phyloP scores from a whole-genome alignment of 73 alveolate genomes.

The Urostyla sp. region DNA sequence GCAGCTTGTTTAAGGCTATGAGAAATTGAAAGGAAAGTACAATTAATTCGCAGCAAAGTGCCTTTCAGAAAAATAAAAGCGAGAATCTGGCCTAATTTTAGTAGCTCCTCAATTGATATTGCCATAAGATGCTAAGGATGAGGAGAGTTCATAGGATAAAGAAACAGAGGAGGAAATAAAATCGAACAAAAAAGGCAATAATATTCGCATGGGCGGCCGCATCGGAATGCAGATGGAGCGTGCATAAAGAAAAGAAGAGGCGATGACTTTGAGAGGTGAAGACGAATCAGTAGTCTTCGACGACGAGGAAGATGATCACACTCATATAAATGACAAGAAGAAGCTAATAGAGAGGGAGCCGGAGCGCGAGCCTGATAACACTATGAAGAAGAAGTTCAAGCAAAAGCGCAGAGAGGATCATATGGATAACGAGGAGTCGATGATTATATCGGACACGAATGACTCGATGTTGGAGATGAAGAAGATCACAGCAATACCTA shows the following conservation, averaged over 20 bases:
- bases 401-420: constrained; percentile 11
- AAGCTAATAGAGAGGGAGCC: constrained; percentile 28
- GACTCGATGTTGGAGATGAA: constrained; percentile 47
- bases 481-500: constrained; percentile 57
- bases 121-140: constrained; percentile 57
- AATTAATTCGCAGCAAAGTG: constrained; percentile 63
- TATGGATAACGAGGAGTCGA: constrained; percentile 14
- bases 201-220: constrained; percentile 18
- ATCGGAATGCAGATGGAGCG: constrained; percentile 14
- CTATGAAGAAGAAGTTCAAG: not conserved
- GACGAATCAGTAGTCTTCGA: constrained; percentile 25
- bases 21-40: constrained; percentile 58
- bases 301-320: constrained; percentile 25
- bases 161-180: not conserved
- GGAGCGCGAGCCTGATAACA: constrained; percentile 25
- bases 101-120: constrained; percentile 51
- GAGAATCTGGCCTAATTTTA: constrained; percentile 18
- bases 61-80: constrained; percentile 57
- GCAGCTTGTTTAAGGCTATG: constrained; percentile 58
- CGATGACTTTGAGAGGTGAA: not conserved
- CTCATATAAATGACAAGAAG: constrained; percentile 3
- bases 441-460: constrained; percentile 14
- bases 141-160: not conserved
- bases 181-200: not conserved
- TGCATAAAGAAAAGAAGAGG: not conserved